Base-by-base conservation (phyloP, 176 grass and related monocot genomes). In the Triticum monococcum region DNA sequence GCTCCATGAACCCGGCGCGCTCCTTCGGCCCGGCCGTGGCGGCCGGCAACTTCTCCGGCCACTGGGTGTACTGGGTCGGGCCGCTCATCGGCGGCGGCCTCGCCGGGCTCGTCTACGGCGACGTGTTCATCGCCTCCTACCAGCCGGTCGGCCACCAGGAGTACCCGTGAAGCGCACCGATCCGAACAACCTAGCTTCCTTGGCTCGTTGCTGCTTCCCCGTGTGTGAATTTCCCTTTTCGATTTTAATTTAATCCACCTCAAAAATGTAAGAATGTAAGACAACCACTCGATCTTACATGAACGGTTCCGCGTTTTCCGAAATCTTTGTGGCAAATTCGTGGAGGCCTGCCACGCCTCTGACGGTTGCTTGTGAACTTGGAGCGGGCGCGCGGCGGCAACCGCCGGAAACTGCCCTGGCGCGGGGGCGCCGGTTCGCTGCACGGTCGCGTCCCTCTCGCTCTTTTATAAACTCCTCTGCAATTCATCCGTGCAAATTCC, bases 31-130 rank as follows among this genome's bases (percentile, higher is more conserved):
- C 93, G 1, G 91, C 95, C 33, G 95, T 90, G 4, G 93, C 62
- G 1, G 87, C 91, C 0, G 92, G 95, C n/a, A 82, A 95, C 93
- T 98, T 98, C 28, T 82, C 95, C 10, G 91, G 93, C 4, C 93
- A 98, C 89, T 98, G 91, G 95, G 91, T 98, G 26, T 98, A 98
- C 85, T 98, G 95, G 93, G 91, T 98, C 43, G 95, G 95, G 3
- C 95, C 95, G 2, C 95, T 95, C 4, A 74, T 98, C 30, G 93
- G 91, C 0, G 95, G 95, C n/a, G 95, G 91, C 63, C 82, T 98
- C 8, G 92, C 90, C 4, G 92, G 92, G 71, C 87, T 97, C 24
- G 43, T 97, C 79, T 95, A 95, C 59, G 95, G 89, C 10, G 92
- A 95, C 83, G 81, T 97, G 61, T 95, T 97, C 85, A 93, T 97